Base-by-base conservation (phyloP, 768 basidiomycete species). In the Lactifluus pinguis region DNA sequence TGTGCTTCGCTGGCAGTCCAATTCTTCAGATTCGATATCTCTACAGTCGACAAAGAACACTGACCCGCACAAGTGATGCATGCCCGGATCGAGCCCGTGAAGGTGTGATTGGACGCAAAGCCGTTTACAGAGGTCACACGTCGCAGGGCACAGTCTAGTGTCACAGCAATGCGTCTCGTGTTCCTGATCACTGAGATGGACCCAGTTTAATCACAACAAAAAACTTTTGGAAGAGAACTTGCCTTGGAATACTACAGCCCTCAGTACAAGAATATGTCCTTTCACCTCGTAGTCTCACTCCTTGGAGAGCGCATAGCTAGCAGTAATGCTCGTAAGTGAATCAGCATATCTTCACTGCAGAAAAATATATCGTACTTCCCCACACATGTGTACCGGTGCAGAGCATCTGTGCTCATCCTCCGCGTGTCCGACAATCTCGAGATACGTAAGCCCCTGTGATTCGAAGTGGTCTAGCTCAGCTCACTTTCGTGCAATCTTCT, bases 61-160 rank as follows among this genome's bases (percentile, higher is more conserved):
- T 41, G 19, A 83, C 83, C 83, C 83, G 73, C 83, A 85, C 38
- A 85, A 75, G 71, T 85, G 83, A 30, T 76, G 59, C 0, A 73
- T 71, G 5, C 57, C 67, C 2, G 63, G 57, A 25, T 75, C 66
- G 4, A 83, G 71, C 1, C 76, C 81, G 55, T 85, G 83, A 49
- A 85, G 72, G 70, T 85, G 84, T 19, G 66, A 64, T 49, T 72
- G 65, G 1, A 76, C 71, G 61, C 84, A 85, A 19, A 82, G 71
- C 15, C 82, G 75, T 62, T 76, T 80, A 66, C 84, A 86, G 3
- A 86, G 68, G 55, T 80, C 73, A 64, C 84, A 85, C 3, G 69
- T 62, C 9, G 82, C 64, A 0, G 84, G 83, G 64, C 85, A 85
- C 39, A 78, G 74, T 13, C 77, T 71, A 34, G 76, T 71, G 42